phyloP scores from a whole-genome alignment of 805 yeast genomes.

The Wickerhamia fluorescens region DNA sequence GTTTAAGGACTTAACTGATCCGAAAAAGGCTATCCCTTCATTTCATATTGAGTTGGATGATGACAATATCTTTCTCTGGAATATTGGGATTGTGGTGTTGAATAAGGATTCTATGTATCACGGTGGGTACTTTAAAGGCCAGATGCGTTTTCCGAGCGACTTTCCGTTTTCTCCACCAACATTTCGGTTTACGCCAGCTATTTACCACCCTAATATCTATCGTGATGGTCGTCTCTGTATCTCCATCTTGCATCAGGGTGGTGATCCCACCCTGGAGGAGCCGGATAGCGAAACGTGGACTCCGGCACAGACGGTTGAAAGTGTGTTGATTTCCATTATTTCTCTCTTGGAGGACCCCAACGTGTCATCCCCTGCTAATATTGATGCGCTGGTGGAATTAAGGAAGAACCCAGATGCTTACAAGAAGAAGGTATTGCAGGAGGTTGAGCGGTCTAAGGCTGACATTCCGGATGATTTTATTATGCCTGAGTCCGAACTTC shows the following conservation, averaged over 20 bases:
- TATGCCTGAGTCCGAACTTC: slow-evolving; percentile 64
- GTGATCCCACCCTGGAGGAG: slow-evolving; percentile 85
- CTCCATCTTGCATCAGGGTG: slow-evolving; percentile 86
- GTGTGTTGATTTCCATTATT: slow-evolving; percentile 82
- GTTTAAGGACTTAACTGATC: slow-evolving; percentile 88
- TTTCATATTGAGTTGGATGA: slow-evolving; percentile 60
- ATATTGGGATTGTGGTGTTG: slow-evolving; percentile 86
- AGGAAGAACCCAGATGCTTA: slow-evolving; percentile 75
- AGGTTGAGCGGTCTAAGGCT: slow-evolving; percentile 74
- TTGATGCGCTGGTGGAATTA: slow-evolving; percentile 91
- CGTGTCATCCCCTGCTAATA: slow-evolving; percentile 88
- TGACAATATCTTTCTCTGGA: slow-evolving; percentile 60
- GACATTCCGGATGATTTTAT: slow-evolving; percentile 84
- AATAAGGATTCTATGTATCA: slow-evolving; percentile 85
- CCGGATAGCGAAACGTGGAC: slow-evolving; percentile 94
- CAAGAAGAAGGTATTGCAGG: slow-evolving; percentile 65
- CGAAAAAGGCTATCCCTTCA: slow-evolving; percentile 59
- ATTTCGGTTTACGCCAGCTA: slow-evolving; percentile 86
- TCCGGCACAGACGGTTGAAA: slow-evolving; percentile 88
- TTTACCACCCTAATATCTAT: slow-evolving; percentile 93
- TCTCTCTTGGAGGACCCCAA: slow-evolving; percentile 92
- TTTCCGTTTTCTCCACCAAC: slow-evolving; percentile 92
- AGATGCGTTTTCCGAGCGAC: slow-evolving; percentile 86
- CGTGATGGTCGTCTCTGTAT: slow-evolving; percentile 90
- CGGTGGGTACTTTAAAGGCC: slow-evolving; percentile 92